Conservation (phyloP, 345 rosid genomes). For the Gossypium australe region DNA sequence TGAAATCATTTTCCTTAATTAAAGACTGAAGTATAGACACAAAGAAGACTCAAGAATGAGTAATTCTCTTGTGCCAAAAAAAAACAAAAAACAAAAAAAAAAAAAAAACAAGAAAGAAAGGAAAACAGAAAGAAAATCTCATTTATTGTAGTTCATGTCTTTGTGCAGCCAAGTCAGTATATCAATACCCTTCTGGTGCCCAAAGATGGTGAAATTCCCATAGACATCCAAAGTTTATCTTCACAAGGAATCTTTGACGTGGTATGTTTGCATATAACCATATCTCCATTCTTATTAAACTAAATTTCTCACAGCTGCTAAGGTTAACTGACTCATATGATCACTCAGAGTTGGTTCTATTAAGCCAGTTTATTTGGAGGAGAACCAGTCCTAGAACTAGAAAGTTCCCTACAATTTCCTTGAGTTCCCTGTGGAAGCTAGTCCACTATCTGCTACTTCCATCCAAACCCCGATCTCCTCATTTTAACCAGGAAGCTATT, state of each 20-base stretch:
- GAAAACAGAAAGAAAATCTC: background rate
- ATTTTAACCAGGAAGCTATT: too few species aligned
- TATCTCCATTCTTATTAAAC: background rate
- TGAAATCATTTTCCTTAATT: background rate
- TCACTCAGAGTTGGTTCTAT: background rate
- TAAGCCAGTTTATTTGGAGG: background rate
- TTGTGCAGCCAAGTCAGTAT: slow-evolving; percentile 71
- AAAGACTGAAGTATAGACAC: background rate
- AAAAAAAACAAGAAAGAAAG: background rate
- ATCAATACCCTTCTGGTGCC: slow-evolving; percentile 79
- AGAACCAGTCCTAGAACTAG: slow-evolving; percentile 3
- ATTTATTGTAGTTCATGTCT: slow-evolving; percentile 12
- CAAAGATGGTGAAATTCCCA: slow-evolving; percentile 55
- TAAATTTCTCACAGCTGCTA: background rate
- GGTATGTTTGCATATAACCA: slow-evolving; percentile 32
- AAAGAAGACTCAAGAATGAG: background rate
- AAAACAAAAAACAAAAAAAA: background rate
- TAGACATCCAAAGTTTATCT: slow-evolving; percentile 49
- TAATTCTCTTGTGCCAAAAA: background rate
- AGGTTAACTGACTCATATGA: background rate
- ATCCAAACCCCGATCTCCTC: background rate
- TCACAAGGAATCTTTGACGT: slow-evolving; percentile 66
- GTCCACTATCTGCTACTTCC: background rate
- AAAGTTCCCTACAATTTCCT: background rate
- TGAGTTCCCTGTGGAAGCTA: background rate